Conservation (phyloP, 2,329 filamentous ascomycete species). For the Pestalotiopsis sp. region DNA sequence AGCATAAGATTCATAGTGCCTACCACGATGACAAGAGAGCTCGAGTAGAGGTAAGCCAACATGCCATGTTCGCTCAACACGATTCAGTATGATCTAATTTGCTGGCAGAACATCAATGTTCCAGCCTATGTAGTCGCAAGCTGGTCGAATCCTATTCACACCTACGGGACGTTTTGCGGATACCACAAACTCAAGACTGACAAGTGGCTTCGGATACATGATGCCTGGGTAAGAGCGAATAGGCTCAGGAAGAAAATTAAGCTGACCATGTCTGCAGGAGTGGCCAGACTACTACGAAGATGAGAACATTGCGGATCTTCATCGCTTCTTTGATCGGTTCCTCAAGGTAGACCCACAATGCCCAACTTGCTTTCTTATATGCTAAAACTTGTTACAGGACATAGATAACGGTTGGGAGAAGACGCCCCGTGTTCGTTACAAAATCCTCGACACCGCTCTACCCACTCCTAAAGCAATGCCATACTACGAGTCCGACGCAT, state of each 20-base stretch:
- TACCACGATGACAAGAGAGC: background rate
- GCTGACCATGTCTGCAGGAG: background rate
- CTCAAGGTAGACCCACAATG: background rate
- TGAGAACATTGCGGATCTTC: background rate
- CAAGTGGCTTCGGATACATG: background rate
- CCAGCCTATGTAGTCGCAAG: background rate
- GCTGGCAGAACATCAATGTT: background rate
- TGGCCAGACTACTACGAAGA: background rate
- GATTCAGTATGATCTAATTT: background rate
- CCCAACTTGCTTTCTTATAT: background rate
- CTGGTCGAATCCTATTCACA: background rate
- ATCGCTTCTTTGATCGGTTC: background rate
- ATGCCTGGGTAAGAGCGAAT: background rate
- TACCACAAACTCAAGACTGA: background rate
- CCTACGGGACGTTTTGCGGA: background rate
- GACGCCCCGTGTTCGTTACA: background rate
- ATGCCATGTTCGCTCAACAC: background rate
- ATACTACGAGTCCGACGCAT: background rate
- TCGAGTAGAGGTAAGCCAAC: background rate
- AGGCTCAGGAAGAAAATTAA: accelerated
- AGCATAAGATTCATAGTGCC: background rate
- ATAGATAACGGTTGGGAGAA: background rate
- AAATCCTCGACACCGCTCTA: background rate
- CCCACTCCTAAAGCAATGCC: background rate
- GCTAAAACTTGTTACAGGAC: background rate